phyloP scores from a whole-genome alignment of 2,329 filamentous ascomycete species.

The Pseudocercospora eumusae region DNA sequence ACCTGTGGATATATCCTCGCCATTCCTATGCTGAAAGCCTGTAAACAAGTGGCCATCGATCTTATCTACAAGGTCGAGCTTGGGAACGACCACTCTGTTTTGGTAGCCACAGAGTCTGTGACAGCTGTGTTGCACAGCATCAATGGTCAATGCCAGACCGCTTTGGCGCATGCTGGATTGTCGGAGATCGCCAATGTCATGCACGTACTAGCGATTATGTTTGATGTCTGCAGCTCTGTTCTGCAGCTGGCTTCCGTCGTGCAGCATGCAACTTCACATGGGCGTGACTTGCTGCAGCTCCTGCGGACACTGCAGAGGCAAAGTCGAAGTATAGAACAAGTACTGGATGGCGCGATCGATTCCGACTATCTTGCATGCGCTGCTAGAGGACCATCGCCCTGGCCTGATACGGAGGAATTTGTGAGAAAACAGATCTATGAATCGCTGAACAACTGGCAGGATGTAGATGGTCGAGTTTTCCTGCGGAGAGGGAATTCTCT shows the following conservation, averaged over 20 bases:
- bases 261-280: slow-evolving; percentile 16
- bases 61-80: slow-evolving; percentile 51
- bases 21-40: slow-evolving; percentile 54
- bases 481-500: slow-evolving; percentile 49
- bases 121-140: slow-evolving; percentile 25
- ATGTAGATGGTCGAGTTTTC: slow-evolving; percentile 47
- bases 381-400: background rate
- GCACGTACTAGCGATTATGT: slow-evolving; percentile 18
- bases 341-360: slow-evolving; percentile 10
- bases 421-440: slow-evolving; percentile 46
- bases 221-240: slow-evolving; percentile 22
- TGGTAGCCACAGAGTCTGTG: slow-evolving; percentile 21
- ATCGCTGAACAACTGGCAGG: slow-evolving; percentile 52
- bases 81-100: slow-evolving; percentile 43
- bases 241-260: slow-evolving; percentile 21
- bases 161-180: slow-evolving; percentile 15
- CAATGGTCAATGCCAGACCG: slow-evolving; percentile 18
- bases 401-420: slow-evolving; percentile 32
- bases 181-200: slow-evolving; percentile 23
- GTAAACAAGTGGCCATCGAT: slow-evolving; percentile 46
- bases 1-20: slow-evolving; percentile 55
- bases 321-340: slow-evolving; percentile 4
- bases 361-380: background rate
- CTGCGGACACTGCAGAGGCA: slow-evolving; percentile 16
- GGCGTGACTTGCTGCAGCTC: slow-evolving; percentile 10